Evolutionary conservation across 805 yeast species (phyloP).

Genomic region (Debaryomyces hansenii): DNA sequence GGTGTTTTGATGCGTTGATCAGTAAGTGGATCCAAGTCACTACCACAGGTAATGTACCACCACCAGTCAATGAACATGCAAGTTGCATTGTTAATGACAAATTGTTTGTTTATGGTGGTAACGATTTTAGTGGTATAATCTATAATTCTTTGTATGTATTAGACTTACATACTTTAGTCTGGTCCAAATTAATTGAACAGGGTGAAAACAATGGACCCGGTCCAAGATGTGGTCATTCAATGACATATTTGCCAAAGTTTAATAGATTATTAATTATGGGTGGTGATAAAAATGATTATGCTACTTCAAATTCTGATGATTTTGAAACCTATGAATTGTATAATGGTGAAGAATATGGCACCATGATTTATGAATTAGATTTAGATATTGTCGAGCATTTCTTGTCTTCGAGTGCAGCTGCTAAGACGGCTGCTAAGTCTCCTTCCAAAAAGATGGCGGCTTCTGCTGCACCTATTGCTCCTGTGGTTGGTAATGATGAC

Average conservation of each 20-base stretch:
- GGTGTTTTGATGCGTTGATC: conserved; percentile 70
- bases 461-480: conserved; percentile 4
- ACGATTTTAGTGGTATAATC: conserved; percentile 68
- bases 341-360: conserved; percentile 51
- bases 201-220: conserved; percentile 61
- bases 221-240: conserved; percentile 87
- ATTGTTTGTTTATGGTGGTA: conserved; percentile 89
- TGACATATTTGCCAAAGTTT: conserved; percentile 66
- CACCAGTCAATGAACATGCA: conserved; percentile 90
- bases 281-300: conserved; percentile 79
- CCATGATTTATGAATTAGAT: conserved; percentile 65
- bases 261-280: conserved; percentile 85
- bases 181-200: conserved; percentile 65
- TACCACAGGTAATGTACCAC: conserved; percentile 74
- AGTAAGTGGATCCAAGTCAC: conserved; percentile 71
- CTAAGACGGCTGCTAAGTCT: conserved; percentile 1
- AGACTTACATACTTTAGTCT: conserved; percentile 66
- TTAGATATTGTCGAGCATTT: conserved; percentile 39
- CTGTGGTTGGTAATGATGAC: conserved; percentile 11
- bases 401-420: conserved; percentile 23
- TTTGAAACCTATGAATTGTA: conserved; percentile 53
- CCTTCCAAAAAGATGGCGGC: conserved; percentile 13
- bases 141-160: conserved; percentile 70
- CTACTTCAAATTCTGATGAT: conserved; percentile 46
- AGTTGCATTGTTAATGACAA: conserved; percentile 75